phyloP scores from a whole-genome alignment of 331 rosid genomes.

The Acacia pycnantha region DNA sequence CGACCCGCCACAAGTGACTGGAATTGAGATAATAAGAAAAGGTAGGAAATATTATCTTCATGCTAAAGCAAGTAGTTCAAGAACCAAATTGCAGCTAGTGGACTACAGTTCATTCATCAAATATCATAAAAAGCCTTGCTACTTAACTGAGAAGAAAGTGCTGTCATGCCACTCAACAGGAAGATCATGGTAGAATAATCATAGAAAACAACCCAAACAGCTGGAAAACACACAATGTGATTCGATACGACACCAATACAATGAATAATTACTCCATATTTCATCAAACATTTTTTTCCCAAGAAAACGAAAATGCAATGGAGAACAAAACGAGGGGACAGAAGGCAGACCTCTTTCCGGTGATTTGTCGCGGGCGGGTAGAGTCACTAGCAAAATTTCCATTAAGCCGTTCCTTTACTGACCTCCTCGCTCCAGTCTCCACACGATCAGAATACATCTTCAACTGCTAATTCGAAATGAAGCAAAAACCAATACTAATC shows the following conservation, averaged over 20 bases:
- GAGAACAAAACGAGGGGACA: not conserved
- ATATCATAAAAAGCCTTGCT: not conserved
- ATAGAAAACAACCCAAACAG: not conserved
- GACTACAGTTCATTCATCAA: not conserved
- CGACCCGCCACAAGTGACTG: not conserved
- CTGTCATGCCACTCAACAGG: not conserved
- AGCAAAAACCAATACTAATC: slow-evolving; percentile 14
- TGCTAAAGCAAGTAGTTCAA: not conserved
- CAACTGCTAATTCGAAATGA: slow-evolving; percentile 5
- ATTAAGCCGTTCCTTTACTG: slow-evolving; percentile 87
- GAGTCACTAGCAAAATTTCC: slow-evolving; percentile 49
- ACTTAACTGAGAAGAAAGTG: not conserved
- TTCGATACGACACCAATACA: not conserved
- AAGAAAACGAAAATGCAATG: not conserved
- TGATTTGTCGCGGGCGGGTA: slow-evolving; percentile 52
- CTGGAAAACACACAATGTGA: not conserved
- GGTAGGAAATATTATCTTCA: not conserved
- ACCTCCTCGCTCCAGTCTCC: slow-evolving; percentile 68
- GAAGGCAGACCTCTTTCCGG: slow-evolving; percentile 76
- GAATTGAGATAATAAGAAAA: not conserved
- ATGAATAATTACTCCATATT: not conserved
- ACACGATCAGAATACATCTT: slow-evolving; percentile 94
- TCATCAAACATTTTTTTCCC: not conserved
- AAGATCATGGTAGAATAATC: not conserved
- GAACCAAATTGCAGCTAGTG: not conserved